Evolutionary conservation across 2,329 filamentous ascomycete genomes (phyloP).

Genomic region (Talaromyces funiculosus): DNA sequence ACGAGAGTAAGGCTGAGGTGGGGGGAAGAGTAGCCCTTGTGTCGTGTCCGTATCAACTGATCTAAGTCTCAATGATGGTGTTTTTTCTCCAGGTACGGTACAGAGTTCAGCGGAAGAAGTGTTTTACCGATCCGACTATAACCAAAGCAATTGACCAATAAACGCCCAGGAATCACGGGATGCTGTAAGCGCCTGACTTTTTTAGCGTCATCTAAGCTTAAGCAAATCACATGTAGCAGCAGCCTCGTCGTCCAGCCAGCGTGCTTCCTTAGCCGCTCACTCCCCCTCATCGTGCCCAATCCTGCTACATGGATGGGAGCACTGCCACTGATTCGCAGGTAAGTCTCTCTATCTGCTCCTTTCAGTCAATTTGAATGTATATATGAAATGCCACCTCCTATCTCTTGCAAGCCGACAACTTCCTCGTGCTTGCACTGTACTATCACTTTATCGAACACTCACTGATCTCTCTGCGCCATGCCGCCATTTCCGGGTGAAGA

Average conservation of each 20-base stretch:
- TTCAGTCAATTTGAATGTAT: neutral
- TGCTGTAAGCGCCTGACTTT: neutral
- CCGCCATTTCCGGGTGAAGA: conserved; percentile 44
- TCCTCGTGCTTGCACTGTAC: too few relatives aligned
- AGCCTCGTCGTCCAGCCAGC: conserved; percentile 7
- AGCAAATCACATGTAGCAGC: conserved; percentile 11
- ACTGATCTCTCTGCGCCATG: conserved; percentile 28
- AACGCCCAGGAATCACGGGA: neutral
- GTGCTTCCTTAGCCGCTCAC: conserved; percentile 14
- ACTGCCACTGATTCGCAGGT: conserved; percentile 2
- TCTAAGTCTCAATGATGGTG: neutral
- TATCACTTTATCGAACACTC: neutral
- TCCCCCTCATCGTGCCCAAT: conserved; percentile 3
- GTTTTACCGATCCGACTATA: neutral
- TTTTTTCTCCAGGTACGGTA: conserved; percentile 1
- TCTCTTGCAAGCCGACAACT: neutral
- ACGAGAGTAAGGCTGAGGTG: neutral
- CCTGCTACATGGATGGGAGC: neutral
- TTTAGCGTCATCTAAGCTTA: neutral
- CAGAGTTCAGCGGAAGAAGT: conserved; percentile 4
- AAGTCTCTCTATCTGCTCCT: neutral
- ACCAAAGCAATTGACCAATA: neutral
- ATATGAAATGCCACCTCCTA: neutral
- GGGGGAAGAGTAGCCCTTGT: neutral
- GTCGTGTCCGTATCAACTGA: neutral